Percentiles rank a stretch among this genome's conserved stretches.
Evolutionary conservation across 1,139 yeast species (phyloP).

Genomic region (Kurtzmaniella quercitrusa): DNA sequence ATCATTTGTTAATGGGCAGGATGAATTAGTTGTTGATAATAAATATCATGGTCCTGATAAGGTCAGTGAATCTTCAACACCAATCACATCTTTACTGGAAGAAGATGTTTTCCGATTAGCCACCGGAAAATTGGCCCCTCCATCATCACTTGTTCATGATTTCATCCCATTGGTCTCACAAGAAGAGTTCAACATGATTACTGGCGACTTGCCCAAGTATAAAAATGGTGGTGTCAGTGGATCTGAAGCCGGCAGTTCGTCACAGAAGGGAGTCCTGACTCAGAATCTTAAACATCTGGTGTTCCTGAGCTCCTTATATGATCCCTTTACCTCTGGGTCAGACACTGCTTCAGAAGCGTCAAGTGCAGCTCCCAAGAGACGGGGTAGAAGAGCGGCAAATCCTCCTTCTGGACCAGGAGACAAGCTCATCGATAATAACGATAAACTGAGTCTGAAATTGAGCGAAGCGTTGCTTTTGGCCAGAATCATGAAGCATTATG

Average conservation of each 20-base stretch:
- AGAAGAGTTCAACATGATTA: slow-evolving; percentile 37
- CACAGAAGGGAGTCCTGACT: slow-evolving; percentile 12
- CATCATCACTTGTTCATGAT: slow-evolving; percentile 27
- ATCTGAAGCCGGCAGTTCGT: neutral
- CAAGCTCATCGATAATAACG: slow-evolving; percentile 6
- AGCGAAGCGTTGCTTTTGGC: slow-evolving; percentile 40
- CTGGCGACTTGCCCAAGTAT: slow-evolving; percentile 32
- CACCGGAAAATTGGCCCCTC: neutral
- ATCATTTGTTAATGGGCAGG: neutral
- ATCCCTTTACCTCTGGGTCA: slow-evolving; percentile 38
- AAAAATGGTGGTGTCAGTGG: slow-evolving; percentile 14
- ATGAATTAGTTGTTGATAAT: neutral
- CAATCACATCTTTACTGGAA: neutral
- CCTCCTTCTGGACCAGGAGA: slow-evolving; percentile 18
- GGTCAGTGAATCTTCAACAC: neutral
- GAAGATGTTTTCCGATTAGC: neutral
- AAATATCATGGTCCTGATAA: neutral
- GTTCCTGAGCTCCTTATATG: slow-evolving; percentile 39
- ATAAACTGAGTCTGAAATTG: slow-evolving; percentile 13
- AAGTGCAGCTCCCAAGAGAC: slow-evolving; percentile 15
- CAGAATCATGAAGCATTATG: slow-evolving; percentile 42
- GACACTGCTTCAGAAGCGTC: slow-evolving; percentile 32
- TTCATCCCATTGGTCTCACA: slow-evolving; percentile 39
- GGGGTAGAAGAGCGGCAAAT: slow-evolving; percentile 25
- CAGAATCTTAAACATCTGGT: slow-evolving; percentile 34